These are phyloP conservation scores for Aegilops tauschii DNA, from an alignment of 176 grass and related monocot genomes.

Conservation along the genomic window DNA sequence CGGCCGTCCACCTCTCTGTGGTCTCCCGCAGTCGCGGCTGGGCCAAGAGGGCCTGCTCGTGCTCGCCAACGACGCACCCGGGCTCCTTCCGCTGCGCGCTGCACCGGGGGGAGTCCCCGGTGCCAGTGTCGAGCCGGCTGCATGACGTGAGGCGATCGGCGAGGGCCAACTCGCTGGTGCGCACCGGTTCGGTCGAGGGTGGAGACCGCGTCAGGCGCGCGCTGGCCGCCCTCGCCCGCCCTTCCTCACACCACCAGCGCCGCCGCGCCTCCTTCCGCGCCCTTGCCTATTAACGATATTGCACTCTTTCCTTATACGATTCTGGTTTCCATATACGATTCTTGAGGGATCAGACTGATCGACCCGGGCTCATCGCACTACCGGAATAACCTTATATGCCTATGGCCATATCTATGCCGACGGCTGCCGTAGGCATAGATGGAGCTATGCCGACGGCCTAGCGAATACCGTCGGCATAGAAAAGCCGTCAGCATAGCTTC, in stretches of 20 bases:
- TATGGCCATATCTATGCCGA: too few relatives aligned
- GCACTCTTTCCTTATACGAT: too few relatives aligned
- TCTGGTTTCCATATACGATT: too few relatives aligned
- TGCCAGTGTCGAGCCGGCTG: slow-evolving; percentile 6
- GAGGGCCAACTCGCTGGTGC: slow-evolving; percentile 63
- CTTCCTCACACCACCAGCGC: slow-evolving; percentile 48
- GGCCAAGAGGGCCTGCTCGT: slow-evolving; percentile 40
- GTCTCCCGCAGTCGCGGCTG: neutral
- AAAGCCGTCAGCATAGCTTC: too few relatives aligned
- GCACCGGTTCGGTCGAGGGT: slow-evolving; percentile 59
- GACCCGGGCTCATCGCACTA: too few relatives aligned
- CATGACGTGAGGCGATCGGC: slow-evolving; percentile 33
- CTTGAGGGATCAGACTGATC: too few relatives aligned
- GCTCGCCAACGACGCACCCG: slow-evolving; percentile 65
- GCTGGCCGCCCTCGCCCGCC: slow-evolving; percentile 46
- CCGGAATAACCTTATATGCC: too few relatives aligned
- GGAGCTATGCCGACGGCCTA: too few relatives aligned
- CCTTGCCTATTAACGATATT: neutral
- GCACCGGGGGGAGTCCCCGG: slow-evolving; percentile 16
- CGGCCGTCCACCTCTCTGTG: neutral
- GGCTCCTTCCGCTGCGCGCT: slow-evolving; percentile 73
- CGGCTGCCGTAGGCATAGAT: too few relatives aligned
- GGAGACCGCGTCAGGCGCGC: slow-evolving; percentile 53
- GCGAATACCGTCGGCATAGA: too few relatives aligned
- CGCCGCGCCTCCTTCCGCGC: slow-evolving; percentile 35